Base-by-base conservation (phyloP, 2,329 filamentous ascomycete species). In the Pestalotiopsis sp. region DNA sequence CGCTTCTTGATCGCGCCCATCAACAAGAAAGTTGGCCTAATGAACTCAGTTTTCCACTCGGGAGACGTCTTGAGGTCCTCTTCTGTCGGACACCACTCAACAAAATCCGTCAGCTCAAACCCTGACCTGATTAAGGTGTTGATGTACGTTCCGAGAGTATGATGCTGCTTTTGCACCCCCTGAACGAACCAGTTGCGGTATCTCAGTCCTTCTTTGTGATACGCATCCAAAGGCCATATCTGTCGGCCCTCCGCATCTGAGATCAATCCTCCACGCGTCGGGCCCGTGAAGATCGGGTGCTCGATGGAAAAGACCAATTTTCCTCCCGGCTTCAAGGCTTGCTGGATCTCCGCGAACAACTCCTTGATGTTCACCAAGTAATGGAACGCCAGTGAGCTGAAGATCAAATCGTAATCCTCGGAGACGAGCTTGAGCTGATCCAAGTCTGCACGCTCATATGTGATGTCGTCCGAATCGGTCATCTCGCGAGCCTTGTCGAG, bases 281-380 rank as follows among this genome's bases (percentile, higher is more conserved):
- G 83, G 5, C 82, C 80, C n/a, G 83, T 84, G 69, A 77, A 80
- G 63, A 85, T 79, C 0, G 84, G 83, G 68, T 86, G 84, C 72
- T 86, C 84, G 56, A 85, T 78, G 0, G 83, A 83, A 71, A 85
- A 85, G 9, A 84, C 80, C 27, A 84, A 74, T 6, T 71, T 70
- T 3, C 80, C 80, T 5, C 78, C 78, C 3, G 79, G 76, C 60
- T 75, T 75, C 36, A 84, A 74, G 31, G 75, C 73, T 17, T 71
- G 65, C 45, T 76, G 73, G 11, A 83, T 75, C 68, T 80, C 72
- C 3, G 63, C 63, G 23, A 82, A 73, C 11, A 84, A 72, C 23
- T 70, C 65, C 5, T 67, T 67, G 6, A 83, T 72, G 68, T 80
- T 74, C 45, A 72, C 73, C 13, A 83, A 72, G 69, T 83, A 84